Conservation (phyloP, 805 yeast genomes). For the Saturnispora serradocipensis region DNA sequence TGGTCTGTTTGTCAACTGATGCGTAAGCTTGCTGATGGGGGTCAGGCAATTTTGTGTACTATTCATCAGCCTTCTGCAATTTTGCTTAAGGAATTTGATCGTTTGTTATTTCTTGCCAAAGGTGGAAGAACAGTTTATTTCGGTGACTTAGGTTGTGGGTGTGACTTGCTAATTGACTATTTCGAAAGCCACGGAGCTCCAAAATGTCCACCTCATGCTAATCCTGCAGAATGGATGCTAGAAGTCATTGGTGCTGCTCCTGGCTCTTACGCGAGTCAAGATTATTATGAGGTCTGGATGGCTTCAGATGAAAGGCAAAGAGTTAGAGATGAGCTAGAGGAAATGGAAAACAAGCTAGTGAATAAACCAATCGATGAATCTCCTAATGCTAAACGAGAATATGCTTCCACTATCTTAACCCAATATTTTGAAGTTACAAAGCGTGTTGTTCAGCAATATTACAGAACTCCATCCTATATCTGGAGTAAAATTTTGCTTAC, state of each 20-base stretch:
- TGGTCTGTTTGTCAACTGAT: constrained; percentile 49
- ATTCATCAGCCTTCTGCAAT: constrained; percentile 84
- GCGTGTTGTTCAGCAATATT: constrained; percentile 51
- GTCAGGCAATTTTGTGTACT: constrained; percentile 55
- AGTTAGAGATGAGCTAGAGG: constrained; percentile 49
- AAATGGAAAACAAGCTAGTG: constrained; percentile 54
- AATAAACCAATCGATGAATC: constrained; percentile 27
- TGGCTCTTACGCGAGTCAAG: constrained; percentile 63
- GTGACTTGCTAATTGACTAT: constrained; percentile 45
- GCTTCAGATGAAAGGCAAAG: constrained; percentile 52
- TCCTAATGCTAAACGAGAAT: constrained; percentile 30
- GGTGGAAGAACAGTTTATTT: constrained; percentile 73
- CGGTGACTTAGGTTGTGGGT: constrained; percentile 61
- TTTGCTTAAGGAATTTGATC: constrained; percentile 67
- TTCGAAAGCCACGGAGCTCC: constrained; percentile 60
- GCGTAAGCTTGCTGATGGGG: constrained; percentile 41
- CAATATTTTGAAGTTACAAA: constrained; percentile 38
- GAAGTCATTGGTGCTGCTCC: constrained; percentile 80
- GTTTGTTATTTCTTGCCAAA: constrained; percentile 55
- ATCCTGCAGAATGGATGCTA: constrained; percentile 91
- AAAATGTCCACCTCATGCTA: constrained; percentile 58
- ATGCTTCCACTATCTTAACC: constrained; percentile 35
- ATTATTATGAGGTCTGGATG: constrained; percentile 71
- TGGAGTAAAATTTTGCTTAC: constrained; percentile 50
- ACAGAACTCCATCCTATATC: constrained; percentile 55